Evolutionary conservation across 1,284 basidiomycete species (phyloP), one percentile per base, ranked within the genome.

Genomic region (Xerocomus minutiporus): DNA sequence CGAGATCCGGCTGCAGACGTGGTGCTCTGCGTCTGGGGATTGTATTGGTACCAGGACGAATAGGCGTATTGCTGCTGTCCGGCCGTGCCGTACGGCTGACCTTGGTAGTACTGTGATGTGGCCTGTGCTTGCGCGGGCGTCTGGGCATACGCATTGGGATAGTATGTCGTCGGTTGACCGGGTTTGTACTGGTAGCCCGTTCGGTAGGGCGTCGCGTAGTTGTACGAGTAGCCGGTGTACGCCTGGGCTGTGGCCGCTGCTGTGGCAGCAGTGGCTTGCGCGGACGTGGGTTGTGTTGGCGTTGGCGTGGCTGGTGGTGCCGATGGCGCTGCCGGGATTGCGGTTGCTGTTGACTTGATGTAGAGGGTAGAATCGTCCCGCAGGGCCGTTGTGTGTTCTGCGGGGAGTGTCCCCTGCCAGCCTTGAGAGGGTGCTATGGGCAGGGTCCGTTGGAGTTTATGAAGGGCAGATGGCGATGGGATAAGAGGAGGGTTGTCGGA

Each of bases 401-500:
- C 63, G n/a, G 84, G 81, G 4, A 91, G 75, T 1, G 84, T 90
- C 29, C 88, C 88, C 58, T 83, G 74, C 86, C 87, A 91, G 8
- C 87, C 84, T 54, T 75, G 75, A 3, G 78, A 73, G 20, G 82
- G 73, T 12, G 75, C 73, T 8, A 77, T 65, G 2, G 84, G 86
- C 7, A 91, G 72, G 0, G 85, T 86, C 20, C 77, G 80, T 57
- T 88, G 84, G 4, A 91, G 74, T 58, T 78, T 82, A 56, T 77
- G 84, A 15, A 91, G 75, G 42, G 81, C 69, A 26, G 80, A 72
- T 5, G 82, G 66, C 0, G 86, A 74, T 8, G 88, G 88, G 2
- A 82, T 62, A 34, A 91, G 69, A 5, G 81, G 73, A 2, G 73
- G 61, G 13, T 67, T 59, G 40, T 72, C 69, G 56, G 60, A 63